Evolutionary conservation across 2,329 filamentous ascomycete genomes (phyloP).

Genomic region (Colletotrichum sp.): DNA sequence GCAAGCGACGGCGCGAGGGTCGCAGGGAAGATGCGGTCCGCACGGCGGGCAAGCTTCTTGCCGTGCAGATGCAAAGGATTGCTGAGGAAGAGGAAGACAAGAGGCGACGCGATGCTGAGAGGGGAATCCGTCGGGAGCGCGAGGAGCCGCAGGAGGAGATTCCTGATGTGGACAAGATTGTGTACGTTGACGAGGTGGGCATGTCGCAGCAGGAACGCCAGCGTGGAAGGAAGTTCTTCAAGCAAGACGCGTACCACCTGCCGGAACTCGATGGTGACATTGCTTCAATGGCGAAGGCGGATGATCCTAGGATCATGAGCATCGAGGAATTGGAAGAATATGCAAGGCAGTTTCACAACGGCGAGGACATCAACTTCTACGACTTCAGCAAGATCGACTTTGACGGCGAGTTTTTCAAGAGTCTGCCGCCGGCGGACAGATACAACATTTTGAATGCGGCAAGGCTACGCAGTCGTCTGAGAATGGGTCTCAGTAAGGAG

Average conservation of each 20-base stretch:
- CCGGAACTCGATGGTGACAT: slow-evolving; percentile 84
- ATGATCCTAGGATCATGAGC: slow-evolving; percentile 96
- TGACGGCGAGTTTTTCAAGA: slow-evolving; percentile 92
- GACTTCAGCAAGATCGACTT: slow-evolving; percentile 99
- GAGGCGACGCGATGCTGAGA: slow-evolving; percentile 54
- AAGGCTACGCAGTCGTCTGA: slow-evolving; percentile 81
- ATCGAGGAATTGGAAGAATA: slow-evolving; percentile 94
- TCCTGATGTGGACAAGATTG: slow-evolving; percentile 71
- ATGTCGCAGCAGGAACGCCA: slow-evolving; percentile 80
- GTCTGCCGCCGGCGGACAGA: slow-evolving; percentile 84
- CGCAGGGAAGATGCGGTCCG: slow-evolving; percentile 89
- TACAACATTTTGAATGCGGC: slow-evolving; percentile 99
- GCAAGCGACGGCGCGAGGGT: slow-evolving; percentile 84
- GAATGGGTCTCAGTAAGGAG: slow-evolving; percentile 97
- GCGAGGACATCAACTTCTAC: slow-evolving; percentile 90
- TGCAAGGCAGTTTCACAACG: slow-evolving; percentile 87
- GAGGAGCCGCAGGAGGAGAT: slow-evolving; percentile 69
- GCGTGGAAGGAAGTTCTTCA: slow-evolving; percentile 79
- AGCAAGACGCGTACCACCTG: slow-evolving; percentile 93
- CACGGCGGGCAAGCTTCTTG: slow-evolving; percentile 89
- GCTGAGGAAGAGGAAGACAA: slow-evolving; percentile 84
- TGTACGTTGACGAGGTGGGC: slow-evolving; percentile 90
- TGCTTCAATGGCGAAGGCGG: slow-evolving; percentile 83
- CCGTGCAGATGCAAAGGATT: slow-evolving; percentile 89
- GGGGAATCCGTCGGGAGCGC: slow-evolving; percentile 43